phyloP scores from a whole-genome alignment of 768 basidiomycete species.

The Kwoniella shandongensis region DNA sequence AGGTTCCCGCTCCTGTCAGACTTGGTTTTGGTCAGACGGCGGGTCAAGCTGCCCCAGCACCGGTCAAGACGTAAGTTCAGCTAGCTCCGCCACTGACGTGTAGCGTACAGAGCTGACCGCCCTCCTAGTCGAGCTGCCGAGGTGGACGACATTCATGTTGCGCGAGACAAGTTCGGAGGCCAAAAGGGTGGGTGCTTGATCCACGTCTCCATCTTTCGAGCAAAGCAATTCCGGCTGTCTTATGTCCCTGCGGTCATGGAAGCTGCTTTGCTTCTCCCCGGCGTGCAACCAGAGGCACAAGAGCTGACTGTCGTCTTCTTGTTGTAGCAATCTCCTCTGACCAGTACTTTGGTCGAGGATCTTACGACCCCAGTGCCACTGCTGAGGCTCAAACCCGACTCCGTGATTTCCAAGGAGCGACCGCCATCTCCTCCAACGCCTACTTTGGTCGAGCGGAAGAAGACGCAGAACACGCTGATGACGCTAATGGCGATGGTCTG shows the following conservation, averaged over 20 bases:
- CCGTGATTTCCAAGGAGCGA: constrained; percentile 83
- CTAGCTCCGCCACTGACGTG: background rate
- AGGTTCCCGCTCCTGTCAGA: constrained; percentile 41
- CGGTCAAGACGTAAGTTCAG: constrained; percentile 50
- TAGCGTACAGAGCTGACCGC: constrained; percentile 12
- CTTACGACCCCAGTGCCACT: constrained; percentile 72
- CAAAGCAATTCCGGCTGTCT: too few relatives aligned
- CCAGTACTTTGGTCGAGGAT: constrained; percentile 89
- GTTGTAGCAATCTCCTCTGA: constrained; percentile 82
- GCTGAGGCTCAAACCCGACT: constrained; percentile 79
- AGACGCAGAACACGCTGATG: constrained; percentile 62
- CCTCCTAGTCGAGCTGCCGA: constrained; percentile 30
- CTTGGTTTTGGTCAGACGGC: constrained; percentile 49
- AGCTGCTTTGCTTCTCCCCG: too few relatives aligned
- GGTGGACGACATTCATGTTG: constrained; percentile 54
- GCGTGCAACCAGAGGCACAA: too few relatives aligned
- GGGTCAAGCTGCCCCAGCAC: constrained; percentile 49
- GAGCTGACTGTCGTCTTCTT: too few relatives aligned
- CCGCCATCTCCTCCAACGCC: constrained; percentile 88
- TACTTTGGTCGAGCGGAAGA: constrained; percentile 90
- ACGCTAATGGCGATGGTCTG: constrained; percentile 34
- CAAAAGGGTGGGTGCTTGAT: constrained; percentile 67
- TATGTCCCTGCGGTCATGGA: too few relatives aligned
- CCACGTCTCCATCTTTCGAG: background rate
- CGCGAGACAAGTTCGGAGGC: constrained; percentile 82